Base-by-base conservation (phyloP, 1,284 basidiomycete species). In the Xerocomus nothofagi region DNA sequence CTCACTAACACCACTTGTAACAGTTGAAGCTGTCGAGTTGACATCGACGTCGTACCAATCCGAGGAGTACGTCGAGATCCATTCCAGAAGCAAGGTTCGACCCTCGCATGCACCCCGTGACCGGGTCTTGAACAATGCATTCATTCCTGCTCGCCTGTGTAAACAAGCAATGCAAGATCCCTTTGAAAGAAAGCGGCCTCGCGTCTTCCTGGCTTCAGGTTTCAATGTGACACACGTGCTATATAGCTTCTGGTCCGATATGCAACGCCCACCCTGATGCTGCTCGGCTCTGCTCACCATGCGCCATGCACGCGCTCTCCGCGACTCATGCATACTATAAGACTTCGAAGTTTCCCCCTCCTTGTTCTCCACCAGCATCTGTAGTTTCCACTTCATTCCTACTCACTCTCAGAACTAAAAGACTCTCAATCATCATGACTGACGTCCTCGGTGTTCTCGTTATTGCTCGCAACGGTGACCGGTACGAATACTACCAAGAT, bases 391-490 rank as follows among this genome's bases (percentile, higher is more conserved):
- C 57, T 49, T 47, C 54, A 47, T 41, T 48, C 53, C 44, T 50
- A 55, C 40, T 40, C 48, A 51, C 60, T 45, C 45, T 17, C 46
- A 47, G 12, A 51, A 47, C 42, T 17, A 21, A 39, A 54, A 61
- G 12, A 51, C 49, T 40, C 40, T 40, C 40, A 27, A 56, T 18
- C 26, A 60, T 34, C 39, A 77, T 86, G 73, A 81, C 83, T 59
- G 80, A 82, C 69, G 82, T 91, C 51, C 80, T 88, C 58, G 91
- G 91, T 69, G 85, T 88, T 60, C 80, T 94, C 61, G 75, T 92
- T 64, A 75, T 94, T 60, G 84, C 86, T 51, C 86, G 91, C 58
- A 93, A 93, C 62, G 92, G 91, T 53, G 91, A 93, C 71, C 81
- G 89, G 51, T 73, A 72, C 57, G 81, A 78, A 57, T 86, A 77